Evolutionary conservation across 495 filamentous ascomycete genomes (phyloP).

Genomic region (Annulohypoxylon moriforme): DNA sequence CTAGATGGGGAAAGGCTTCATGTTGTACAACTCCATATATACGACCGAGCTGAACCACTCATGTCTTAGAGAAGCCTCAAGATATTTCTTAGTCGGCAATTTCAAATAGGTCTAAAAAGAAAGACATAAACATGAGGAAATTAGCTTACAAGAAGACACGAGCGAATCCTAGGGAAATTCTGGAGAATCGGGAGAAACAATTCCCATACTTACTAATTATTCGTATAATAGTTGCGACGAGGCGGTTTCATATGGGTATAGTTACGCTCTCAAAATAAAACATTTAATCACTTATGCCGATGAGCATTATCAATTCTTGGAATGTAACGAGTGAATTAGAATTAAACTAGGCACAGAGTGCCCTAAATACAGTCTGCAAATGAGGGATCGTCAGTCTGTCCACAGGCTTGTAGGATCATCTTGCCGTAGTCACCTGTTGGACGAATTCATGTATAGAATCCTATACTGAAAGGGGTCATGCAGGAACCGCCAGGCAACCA

Average conservation of each 20-base stretch:
- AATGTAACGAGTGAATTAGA: conserved; percentile 37
- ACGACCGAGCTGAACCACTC: conserved; percentile 10
- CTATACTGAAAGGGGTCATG: conserved; percentile 18
- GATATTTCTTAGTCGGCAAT: background rate
- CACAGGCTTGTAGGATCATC: conserved; percentile 23
- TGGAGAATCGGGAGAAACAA: background rate
- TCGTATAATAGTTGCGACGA: background rate
- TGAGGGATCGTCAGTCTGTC: conserved; percentile 31
- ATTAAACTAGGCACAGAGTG: conserved; percentile 19
- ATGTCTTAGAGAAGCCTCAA: background rate
- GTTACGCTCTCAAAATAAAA: background rate
- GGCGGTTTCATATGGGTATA: background rate
- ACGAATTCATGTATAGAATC: conserved; percentile 30
- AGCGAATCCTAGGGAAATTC: background rate
- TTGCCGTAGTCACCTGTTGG: conserved; percentile 9
- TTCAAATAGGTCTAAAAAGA: background rate
- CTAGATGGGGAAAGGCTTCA: conserved; percentile 24
- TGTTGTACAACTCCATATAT: conserved; percentile 27
- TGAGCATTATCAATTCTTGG: background rate
- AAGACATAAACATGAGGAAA: background rate
- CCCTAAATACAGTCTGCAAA: conserved; percentile 34
- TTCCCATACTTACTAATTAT: background rate
- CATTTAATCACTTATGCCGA: background rate
- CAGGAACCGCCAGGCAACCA: conserved; percentile 20
- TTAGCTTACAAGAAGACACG: background rate